A percentile compares a stretch with the other conserved stretches of the same genome.
Conservation (phyloP, 192 early-diverging fungal genomes). For the Backusella macrospora region DNA sequence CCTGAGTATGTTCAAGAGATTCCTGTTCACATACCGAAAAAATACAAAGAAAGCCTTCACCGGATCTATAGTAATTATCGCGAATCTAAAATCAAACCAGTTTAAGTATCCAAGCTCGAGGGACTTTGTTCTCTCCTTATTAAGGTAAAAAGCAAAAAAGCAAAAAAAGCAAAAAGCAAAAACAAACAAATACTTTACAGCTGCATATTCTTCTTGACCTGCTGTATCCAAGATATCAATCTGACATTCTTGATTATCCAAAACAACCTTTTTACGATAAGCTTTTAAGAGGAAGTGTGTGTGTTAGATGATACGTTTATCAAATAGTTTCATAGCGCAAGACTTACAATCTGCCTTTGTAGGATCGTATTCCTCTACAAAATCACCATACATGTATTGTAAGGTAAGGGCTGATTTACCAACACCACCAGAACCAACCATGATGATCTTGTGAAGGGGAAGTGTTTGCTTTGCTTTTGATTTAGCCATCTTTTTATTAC, state of each 20-base stretch:
- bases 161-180: not conserved
- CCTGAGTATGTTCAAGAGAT: constrained; percentile 79
- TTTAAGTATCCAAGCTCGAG: not conserved
- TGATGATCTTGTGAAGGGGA: constrained; percentile 89
- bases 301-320: not conserved
- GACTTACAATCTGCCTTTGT: constrained; percentile 80
- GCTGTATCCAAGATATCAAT: constrained; percentile 93
- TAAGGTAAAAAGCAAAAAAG: not conserved
- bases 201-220: constrained; percentile 90
- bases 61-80: constrained; percentile 84
- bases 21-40: constrained; percentile 84
- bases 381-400: constrained; percentile 93
- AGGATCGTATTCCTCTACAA: constrained; percentile 93
- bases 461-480: constrained; percentile 68
- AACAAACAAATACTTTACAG: constrained; percentile 45
- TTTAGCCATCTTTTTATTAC: constrained; percentile 9
- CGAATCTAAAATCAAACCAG: constrained; percentile 57
- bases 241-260: constrained; percentile 75
- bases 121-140: not conserved
- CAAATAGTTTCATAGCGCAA: too few species aligned
- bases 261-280: constrained; percentile 82
- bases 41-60: constrained; percentile 86
- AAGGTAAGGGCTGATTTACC: constrained; percentile 89
- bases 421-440: constrained; percentile 91
- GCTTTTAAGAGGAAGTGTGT: constrained; percentile 23